A percentile compares a stretch with the other conserved stretches of the same genome.
These are phyloP conservation scores for Microdochium nivale DNA, from an alignment of 2,329 filamentous ascomycete genomes.

Conservation along the genomic window DNA sequence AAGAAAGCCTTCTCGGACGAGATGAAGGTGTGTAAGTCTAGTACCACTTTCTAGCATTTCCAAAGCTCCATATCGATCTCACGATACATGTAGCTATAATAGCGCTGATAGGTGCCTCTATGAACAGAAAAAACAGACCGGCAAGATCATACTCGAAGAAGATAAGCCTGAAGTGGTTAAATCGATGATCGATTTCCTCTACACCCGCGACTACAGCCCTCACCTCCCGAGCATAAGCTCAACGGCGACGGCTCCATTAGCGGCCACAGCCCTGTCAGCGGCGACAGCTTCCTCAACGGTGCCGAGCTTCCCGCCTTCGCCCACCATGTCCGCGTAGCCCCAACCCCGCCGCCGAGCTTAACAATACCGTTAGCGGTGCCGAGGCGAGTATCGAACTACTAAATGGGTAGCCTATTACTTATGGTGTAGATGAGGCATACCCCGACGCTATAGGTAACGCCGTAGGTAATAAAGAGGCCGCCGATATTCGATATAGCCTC, in stretches of 20 bases:
- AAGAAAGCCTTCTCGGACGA: too few species aligned
- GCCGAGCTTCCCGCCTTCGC: not conserved
- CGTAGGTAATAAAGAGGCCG: not conserved
- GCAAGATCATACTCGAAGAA: not conserved
- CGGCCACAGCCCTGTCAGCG: too few species aligned
- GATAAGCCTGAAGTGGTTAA: not conserved
- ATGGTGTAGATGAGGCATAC: conserved; percentile 6
- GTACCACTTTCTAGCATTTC: too few species aligned
- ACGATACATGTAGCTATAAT: too few species aligned
- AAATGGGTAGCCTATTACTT: conserved; percentile 5
- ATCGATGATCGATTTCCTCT: conserved; percentile 1
- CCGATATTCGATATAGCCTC: not conserved
- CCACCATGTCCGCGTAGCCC: conserved; percentile 3
- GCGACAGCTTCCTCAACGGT: not conserved
- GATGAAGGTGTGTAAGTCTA: too few species aligned
- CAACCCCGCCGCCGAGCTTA: conserved; percentile 8
- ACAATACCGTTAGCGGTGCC: too few species aligned
- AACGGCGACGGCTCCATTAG: too few species aligned
- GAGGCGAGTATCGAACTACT: conserved; percentile 9
- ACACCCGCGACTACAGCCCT: conserved; percentile 1
- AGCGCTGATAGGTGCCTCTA: too few species aligned
- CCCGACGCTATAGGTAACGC: conserved; percentile 5
- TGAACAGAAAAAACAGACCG: not conserved
- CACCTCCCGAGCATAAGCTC: too few species aligned
- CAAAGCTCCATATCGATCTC: too few species aligned